A percentile compares a stretch with the other conserved stretches of the same genome.
Evolutionary conservation across 768 basidiomycete species (phyloP).

Genomic region (Sistotremastrum suecicum): DNA sequence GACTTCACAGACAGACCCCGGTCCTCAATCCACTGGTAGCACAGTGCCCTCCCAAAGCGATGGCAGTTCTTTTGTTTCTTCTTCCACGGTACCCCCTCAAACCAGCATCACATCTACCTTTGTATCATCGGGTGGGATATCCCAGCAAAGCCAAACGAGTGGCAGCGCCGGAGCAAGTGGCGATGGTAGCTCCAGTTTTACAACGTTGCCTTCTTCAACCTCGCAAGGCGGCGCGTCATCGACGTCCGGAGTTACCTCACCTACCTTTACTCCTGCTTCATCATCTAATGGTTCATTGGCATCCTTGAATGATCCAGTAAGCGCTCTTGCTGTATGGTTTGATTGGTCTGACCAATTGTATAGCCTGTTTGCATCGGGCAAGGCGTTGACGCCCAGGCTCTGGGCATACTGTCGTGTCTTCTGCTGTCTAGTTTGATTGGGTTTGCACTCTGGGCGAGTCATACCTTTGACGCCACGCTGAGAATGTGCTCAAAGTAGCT

Average conservation of each 20-base stretch:
- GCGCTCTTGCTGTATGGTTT: not conserved
- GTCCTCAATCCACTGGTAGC: too few relatives aligned
- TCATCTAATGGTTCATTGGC: conserved; percentile 7
- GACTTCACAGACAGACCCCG: too few relatives aligned
- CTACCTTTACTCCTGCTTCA: not conserved
- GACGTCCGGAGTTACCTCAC: not conserved
- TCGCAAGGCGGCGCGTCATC: too few relatives aligned
- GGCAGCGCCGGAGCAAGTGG: too few relatives aligned
- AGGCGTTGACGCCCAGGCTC: conserved; percentile 47
- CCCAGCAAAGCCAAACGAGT: too few relatives aligned
- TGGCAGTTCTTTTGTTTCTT: too few relatives aligned
- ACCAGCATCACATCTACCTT: too few relatives aligned
- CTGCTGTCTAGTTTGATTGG: conserved; percentile 46
- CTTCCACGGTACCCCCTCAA: too few relatives aligned
- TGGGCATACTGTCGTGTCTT: conserved; percentile 45
- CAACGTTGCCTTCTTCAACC: too few relatives aligned
- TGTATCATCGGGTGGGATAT: too few relatives aligned
- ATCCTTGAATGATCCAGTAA: not conserved
- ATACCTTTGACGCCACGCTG: not conserved
- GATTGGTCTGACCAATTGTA: conserved; percentile 5
- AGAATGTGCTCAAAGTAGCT: not conserved
- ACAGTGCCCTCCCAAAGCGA: too few relatives aligned
- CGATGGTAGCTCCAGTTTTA: too few relatives aligned
- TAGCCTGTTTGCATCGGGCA: conserved; percentile 44
- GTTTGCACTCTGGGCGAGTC: conserved; percentile 53